phyloP scores from a whole-genome alignment of 257 asterid genomes.

The Primulina tabacum region DNA sequence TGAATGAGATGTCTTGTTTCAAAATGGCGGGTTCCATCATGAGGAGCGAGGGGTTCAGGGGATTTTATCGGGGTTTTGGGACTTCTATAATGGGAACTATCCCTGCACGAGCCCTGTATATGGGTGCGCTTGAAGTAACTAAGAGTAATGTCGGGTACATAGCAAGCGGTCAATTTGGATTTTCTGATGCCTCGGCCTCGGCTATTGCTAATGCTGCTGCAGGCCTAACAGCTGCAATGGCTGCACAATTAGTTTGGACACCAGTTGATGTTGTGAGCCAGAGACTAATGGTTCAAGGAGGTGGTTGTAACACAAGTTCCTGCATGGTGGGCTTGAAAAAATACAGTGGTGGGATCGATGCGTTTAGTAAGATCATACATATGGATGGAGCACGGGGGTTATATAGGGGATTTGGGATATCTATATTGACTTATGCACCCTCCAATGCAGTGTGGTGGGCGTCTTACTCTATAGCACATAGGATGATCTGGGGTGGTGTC shows the following conservation, averaged over 20 bases:
- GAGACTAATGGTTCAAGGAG: slow-evolving; percentile 94
- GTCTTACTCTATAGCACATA: slow-evolving; percentile 71
- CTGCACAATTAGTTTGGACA: slow-evolving; percentile 98
- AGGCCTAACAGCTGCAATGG: slow-evolving; percentile 91
- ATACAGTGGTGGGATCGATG: slow-evolving; percentile 84
- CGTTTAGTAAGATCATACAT: slow-evolving; percentile 61
- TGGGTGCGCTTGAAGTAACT: slow-evolving; percentile 95
- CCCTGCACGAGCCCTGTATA: slow-evolving; percentile 93
- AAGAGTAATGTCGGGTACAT: slow-evolving; percentile 73
- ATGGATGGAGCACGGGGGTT: slow-evolving; percentile 75
- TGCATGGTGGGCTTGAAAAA: slow-evolving; percentile 49
- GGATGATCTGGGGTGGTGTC: slow-evolving; percentile 61
- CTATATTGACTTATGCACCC: slow-evolving; percentile 92
- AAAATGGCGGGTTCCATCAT: slow-evolving; percentile 72
- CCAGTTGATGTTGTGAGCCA: slow-evolving; percentile 96
- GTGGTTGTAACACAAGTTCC: slow-evolving; percentile 26
- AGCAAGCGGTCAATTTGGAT: slow-evolving; percentile 53
- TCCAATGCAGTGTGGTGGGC: slow-evolving; percentile 99
- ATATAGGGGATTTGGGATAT: slow-evolving; percentile 93
- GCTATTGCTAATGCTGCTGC: slow-evolving; percentile 92
- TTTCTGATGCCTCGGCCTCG: slow-evolving; percentile 71
- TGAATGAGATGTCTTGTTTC: slow-evolving; percentile 45
- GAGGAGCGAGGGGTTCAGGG: slow-evolving; percentile 62
- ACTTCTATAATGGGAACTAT: slow-evolving; percentile 89
- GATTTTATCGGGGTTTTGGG: slow-evolving; percentile 88